A percentile compares a stretch with the other conserved stretches of the same genome.
Evolutionary conservation across 2,329 filamentous ascomycete genomes (phyloP).

Genomic region (Hymenoscyphus fructigenus): DNA sequence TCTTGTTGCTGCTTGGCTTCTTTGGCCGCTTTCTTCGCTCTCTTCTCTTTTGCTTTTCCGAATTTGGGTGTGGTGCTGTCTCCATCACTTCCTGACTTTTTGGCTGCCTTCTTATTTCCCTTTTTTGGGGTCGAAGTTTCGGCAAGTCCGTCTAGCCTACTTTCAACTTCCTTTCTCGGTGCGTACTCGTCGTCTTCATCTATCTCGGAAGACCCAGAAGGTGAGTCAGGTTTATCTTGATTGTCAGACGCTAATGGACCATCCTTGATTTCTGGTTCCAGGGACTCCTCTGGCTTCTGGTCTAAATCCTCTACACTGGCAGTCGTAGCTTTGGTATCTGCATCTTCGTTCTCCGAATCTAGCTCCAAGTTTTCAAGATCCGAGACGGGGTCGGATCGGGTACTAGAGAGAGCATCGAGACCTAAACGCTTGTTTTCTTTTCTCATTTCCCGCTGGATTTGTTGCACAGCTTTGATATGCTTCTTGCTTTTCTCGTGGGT

Average conservation of each 20-base stretch:
- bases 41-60: constrained; percentile 54
- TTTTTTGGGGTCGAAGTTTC: constrained; percentile 22
- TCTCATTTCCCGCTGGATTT: constrained; percentile 78
- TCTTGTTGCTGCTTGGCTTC: constrained; percentile 21
- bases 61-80: constrained; percentile 35
- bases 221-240: neutral
- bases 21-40: constrained; percentile 48
- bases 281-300: neutral
- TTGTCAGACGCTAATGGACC: neutral
- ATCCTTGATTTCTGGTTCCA: neutral
- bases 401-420: constrained; percentile 38
- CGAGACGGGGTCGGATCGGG: constrained; percentile 19
- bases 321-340: neutral
- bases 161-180: constrained; percentile 32
- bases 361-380: constrained; percentile 26
- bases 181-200: constrained; percentile 36
- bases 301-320: neutral
- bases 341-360: constrained; percentile 9
- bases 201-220: constrained; percentile 20
- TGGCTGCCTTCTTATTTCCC: constrained; percentile 14
- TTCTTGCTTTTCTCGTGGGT: constrained; percentile 97
- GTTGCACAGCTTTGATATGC: constrained; percentile 81
- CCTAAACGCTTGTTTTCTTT: constrained; percentile 69
- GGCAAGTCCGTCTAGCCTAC: constrained; percentile 24
- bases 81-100: constrained; percentile 10